Evolutionary conservation across 345 rosid genomes (phyloP).

Genomic region (Arabis hirsuta): DNA sequence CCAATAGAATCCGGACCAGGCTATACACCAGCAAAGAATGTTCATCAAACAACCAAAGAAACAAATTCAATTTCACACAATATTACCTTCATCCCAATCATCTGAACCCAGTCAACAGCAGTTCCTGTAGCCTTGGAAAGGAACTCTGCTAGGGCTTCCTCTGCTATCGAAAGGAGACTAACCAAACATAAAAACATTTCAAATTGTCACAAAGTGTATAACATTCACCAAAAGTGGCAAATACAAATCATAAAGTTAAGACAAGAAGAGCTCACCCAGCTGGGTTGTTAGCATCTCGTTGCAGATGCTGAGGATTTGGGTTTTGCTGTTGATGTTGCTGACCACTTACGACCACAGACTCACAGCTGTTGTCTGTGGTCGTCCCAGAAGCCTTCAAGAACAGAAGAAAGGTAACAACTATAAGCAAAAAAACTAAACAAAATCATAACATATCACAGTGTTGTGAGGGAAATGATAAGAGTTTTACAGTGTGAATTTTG

Average conservation of each 20-base stretch:
- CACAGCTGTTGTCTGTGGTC: slow-evolving; percentile 99
- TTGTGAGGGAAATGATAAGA: not conserved
- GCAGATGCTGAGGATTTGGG: slow-evolving; percentile 93
- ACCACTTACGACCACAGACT: slow-evolving; percentile 98
- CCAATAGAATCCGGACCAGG: slow-evolving; percentile 99
- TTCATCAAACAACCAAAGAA: not conserved
- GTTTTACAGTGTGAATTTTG: slow-evolving; percentile 54
- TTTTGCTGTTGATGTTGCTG: slow-evolving; percentile 97
- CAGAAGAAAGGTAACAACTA: not conserved
- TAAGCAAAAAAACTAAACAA: not conserved
- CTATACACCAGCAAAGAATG: slow-evolving; percentile 44
- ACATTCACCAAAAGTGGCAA: not conserved
- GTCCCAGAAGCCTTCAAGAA: slow-evolving; percentile 69
- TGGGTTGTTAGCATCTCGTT: slow-evolving; percentile 96
- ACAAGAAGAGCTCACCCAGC: slow-evolving; percentile 68
- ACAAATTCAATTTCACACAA: not conserved
- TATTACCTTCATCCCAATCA: slow-evolving; percentile 98
- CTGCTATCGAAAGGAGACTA: slow-evolving; percentile 91
- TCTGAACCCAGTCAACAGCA: slow-evolving; percentile 99
- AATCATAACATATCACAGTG: not conserved
- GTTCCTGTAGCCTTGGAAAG: slow-evolving; percentile 90
- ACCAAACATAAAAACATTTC: not conserved
- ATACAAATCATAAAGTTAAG: not conserved
- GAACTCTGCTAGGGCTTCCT: slow-evolving; percentile 77
- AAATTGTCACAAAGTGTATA: not conserved